Evolutionary conservation across 257 asterid genomes (phyloP).

Genomic region (Solanum sejunctum): DNA sequence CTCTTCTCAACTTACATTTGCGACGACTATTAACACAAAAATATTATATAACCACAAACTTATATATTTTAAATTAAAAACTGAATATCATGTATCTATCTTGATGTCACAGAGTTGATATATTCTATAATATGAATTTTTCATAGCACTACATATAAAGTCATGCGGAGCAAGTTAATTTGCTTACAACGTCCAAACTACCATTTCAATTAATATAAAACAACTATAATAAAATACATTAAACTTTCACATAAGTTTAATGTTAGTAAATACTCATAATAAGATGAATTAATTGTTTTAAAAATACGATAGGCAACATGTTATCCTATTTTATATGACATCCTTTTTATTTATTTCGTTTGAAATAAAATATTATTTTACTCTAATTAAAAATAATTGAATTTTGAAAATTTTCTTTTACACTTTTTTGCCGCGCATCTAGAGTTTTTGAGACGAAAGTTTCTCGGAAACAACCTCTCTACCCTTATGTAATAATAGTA

Average conservation of each 20-base stretch:
- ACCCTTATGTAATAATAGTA: too few relatives aligned
- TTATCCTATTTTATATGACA: too few relatives aligned
- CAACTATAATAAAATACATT: not conserved
- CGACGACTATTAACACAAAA: fast-evolving
- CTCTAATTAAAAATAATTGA: too few relatives aligned
- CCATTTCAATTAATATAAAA: not conserved
- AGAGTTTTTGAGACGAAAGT: too few relatives aligned
- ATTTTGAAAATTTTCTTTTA: too few relatives aligned
- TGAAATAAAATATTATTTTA: too few relatives aligned
- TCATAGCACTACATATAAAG: not conserved
- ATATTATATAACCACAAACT: not conserved
- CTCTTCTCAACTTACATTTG: not conserved
- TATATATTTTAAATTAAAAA: not conserved
- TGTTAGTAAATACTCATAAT: not conserved
- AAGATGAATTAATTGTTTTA: not conserved
- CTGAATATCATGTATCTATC: not conserved
- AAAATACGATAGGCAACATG: not conserved
- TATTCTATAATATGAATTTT: not conserved
- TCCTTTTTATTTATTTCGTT: too few relatives aligned
- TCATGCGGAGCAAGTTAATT: not conserved
- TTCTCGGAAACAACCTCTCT: too few relatives aligned
- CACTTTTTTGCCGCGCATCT: too few relatives aligned
- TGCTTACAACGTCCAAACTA: not conserved
- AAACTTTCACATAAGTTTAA: not conserved
- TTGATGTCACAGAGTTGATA: not conserved